Evolutionary conservation across 495 filamentous ascomycete genomes (phyloP).

Genomic region (Trichoderma asperelloides): DNA sequence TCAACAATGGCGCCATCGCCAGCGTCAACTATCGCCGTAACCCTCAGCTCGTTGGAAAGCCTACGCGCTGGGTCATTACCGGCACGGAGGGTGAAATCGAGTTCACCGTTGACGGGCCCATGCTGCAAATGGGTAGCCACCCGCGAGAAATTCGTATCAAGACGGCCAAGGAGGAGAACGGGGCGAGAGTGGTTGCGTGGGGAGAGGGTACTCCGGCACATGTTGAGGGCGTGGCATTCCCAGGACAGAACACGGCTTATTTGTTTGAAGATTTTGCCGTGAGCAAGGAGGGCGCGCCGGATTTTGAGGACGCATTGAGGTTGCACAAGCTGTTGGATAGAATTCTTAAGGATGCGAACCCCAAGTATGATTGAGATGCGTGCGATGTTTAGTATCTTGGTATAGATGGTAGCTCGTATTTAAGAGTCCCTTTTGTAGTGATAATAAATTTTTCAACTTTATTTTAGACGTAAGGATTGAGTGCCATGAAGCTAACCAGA

Average conservation of each 20-base stretch:
- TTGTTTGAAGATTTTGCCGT: slow-evolving; percentile 30
- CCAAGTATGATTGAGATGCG: too few relatives aligned
- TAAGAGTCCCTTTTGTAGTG: too few relatives aligned
- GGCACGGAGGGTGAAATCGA: slow-evolving; percentile 39
- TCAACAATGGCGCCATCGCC: slow-evolving; percentile 26
- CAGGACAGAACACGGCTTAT: slow-evolving; percentile 21
- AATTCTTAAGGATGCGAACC: slow-evolving; percentile 12
- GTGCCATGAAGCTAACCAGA: too few relatives aligned
- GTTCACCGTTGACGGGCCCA: slow-evolving; percentile 17
- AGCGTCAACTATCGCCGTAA: slow-evolving; percentile 29
- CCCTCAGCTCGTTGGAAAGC: slow-evolving; percentile 17
- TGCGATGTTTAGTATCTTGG: too few relatives aligned
- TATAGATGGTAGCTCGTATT: not conserved
- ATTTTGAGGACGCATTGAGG: slow-evolving; percentile 14
- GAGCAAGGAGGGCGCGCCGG: slow-evolving; percentile 12
- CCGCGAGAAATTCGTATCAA: slow-evolving; percentile 15
- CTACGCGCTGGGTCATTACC: slow-evolving; percentile 34
- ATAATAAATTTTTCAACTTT: too few relatives aligned
- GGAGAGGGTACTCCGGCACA: slow-evolving; percentile 12
- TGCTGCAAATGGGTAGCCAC: slow-evolving; percentile 16
- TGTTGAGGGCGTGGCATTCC: slow-evolving; percentile 8
- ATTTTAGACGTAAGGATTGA: too few relatives aligned
- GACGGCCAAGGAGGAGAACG: slow-evolving; percentile 11
- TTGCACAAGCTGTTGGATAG: slow-evolving; percentile 13
- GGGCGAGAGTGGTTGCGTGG: slow-evolving; percentile 19